Conservation (phyloP, 1,284 basidiomycete species). For the Puccinia coronata region DNA sequence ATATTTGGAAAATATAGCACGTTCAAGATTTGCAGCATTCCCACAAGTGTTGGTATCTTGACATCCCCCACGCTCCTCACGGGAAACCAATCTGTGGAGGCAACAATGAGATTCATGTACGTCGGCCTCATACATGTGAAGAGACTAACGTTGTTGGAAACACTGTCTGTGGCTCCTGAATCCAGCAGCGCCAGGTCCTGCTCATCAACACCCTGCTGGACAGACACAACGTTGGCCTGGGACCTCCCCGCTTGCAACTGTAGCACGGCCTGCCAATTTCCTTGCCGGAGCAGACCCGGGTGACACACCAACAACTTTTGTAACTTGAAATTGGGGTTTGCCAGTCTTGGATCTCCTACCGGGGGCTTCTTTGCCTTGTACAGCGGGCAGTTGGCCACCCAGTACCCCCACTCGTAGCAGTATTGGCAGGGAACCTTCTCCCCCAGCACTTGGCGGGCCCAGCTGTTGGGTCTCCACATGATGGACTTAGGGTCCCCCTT, state of each 20-base stretch:
- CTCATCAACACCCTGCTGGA: not conserved
- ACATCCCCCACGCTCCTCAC: not conserved
- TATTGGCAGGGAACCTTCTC: not conserved
- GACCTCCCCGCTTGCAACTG: no score
- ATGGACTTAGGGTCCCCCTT: not conserved
- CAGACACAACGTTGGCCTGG: not conserved
- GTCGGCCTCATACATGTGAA: not conserved
- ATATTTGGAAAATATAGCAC: not conserved
- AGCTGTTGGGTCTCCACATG: no score
- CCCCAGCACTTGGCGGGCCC: not conserved
- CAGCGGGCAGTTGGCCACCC: no score
- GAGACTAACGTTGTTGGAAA: not conserved
- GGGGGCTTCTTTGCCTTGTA: no score
- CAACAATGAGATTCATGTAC: not conserved
- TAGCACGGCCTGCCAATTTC: no score
- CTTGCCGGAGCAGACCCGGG: no score
- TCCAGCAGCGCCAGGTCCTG: no score
- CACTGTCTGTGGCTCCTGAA: not conserved
- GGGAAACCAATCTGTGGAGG: no score
- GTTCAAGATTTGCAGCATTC: not conserved
- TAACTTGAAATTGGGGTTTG: not conserved
- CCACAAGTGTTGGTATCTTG: not conserved
- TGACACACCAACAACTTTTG: not conserved
- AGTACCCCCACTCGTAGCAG: conserved; percentile 12
- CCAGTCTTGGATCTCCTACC: not conserved